phyloP scores from a whole-genome alignment of 352 stramenopile species.

The Peronosclerospora sorghi region DNA sequence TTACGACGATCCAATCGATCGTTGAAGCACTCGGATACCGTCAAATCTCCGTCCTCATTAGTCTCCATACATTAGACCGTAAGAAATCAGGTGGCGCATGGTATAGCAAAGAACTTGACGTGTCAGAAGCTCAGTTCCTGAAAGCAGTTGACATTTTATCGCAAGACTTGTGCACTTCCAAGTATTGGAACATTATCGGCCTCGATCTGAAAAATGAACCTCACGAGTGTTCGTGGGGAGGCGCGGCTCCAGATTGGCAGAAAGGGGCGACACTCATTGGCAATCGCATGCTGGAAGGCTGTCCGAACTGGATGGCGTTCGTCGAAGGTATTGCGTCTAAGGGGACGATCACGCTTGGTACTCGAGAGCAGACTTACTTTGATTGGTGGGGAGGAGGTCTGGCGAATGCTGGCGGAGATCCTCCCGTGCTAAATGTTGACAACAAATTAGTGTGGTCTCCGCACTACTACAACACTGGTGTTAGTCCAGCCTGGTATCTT shows the following conservation, averaged over 20 bases:
- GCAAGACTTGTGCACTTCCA: conserved; percentile 29
- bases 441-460: conserved; percentile 60
- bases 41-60: conserved; percentile 50
- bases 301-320: conserved; percentile 54
- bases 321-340: conserved; percentile 42
- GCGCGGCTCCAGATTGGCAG: conserved; percentile 30
- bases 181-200: conserved; percentile 61
- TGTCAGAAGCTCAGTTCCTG: conserved; percentile 47
- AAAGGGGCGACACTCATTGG: conserved; percentile 46
- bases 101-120: conserved; percentile 38
- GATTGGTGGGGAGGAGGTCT: conserved; percentile 62
- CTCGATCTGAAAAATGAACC: conserved; percentile 66
- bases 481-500: conserved; percentile 47
- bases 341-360: conserved; percentile 24
- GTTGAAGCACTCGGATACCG: conserved; percentile 47
- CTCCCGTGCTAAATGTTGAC: conserved; percentile 25
- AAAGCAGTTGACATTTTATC: conserved; percentile 44
- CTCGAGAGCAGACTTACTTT: conserved; percentile 24
- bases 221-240: conserved; percentile 39
- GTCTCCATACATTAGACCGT: conserved; percentile 44
- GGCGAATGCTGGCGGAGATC: conserved; percentile 23
- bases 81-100: conserved; percentile 43
- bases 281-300: conserved; percentile 46
- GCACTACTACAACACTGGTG: conserved; percentile 64
- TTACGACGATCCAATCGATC: conserved; percentile 41